Base-by-base conservation (phyloP, 495 filamentous ascomycete species). In the Terfezia claveryi region DNA sequence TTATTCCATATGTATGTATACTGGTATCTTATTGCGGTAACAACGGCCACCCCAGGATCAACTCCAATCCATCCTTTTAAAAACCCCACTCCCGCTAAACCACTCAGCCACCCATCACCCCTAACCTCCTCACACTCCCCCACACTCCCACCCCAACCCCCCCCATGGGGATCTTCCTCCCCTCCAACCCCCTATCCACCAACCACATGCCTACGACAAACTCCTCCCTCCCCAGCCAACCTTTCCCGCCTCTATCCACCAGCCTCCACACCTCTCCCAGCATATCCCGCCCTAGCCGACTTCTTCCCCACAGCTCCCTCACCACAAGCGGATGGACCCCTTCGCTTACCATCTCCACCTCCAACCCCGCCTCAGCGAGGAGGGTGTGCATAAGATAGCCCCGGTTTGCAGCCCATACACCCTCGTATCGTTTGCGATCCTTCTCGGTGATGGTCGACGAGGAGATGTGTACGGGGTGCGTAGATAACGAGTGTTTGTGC, bases 171-270 rank as follows among this genome's bases (percentile, higher is more conserved):
- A 94, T 72, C 71, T 95, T 98, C 54, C 85, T 74, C 1, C 91
- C 91, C 64, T 83, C 83, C 38, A 96, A 69, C 59, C 80, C 72
- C 69, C 94, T 86, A 67, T 98, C 91, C 54, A 98, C 79, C 50
- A 98, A 71, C 91, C 91, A 98, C 74, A 88, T 79, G 11, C 91
- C 91, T 44, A 95, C 87, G 36, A 95, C 83, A 68, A 95, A 95
- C 73, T 95, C 87, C 41, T 85, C 79, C 64, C 77, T 77, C 23
- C 70, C 73, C 55, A 98, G 67, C 51, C 64, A 68, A 44, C 84
- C 84, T 23, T 72, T 70, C 11, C 72, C 65, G 11, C 71, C 66
- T 2, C 74, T 64, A 67, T 93, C 84, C 16, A 96, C 89, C 10
- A 96, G 73, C 52, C 83, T 76, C 82, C 85, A 96, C 36, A 94